These are phyloP conservation scores for Wickerhamomyces canadensis DNA, from an alignment of 805 yeast species.

Conservation along the genomic window DNA sequence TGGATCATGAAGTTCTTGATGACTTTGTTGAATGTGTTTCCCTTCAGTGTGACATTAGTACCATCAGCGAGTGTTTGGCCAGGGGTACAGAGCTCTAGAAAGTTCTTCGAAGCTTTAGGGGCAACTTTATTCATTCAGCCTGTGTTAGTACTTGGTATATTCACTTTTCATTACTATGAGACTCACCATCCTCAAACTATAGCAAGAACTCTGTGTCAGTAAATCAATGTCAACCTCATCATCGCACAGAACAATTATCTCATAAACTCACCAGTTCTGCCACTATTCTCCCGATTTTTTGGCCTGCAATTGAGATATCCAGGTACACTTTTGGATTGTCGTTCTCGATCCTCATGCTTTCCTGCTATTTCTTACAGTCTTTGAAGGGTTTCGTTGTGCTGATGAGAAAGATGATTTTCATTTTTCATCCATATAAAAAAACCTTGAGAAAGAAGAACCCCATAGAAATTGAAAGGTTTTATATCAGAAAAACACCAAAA, in stretches of 20 bases:
- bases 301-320: slow-evolving; percentile 44
- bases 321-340: slow-evolving; percentile 30
- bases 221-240: too few species aligned
- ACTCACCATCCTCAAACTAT: slow-evolving; percentile 4
- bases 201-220: too few species aligned
- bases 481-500: too few species aligned
- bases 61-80: slow-evolving; percentile 22
- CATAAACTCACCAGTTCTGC: slow-evolving; percentile 35
- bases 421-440: too few species aligned
- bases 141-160: too few species aligned
- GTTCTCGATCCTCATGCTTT: slow-evolving; percentile 9
- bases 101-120: slow-evolving; percentile 51
- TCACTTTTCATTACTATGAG: too few species aligned
- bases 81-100: slow-evolving; percentile 40
- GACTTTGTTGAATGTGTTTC: slow-evolving; percentile 53
- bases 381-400: too few species aligned
- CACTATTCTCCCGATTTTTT: slow-evolving; percentile 53
- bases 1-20: slow-evolving; percentile 68
- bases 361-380: not conserved
- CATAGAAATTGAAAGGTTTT: too few species aligned
- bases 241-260: too few species aligned
- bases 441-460: too few species aligned
- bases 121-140: slow-evolving; percentile 31
- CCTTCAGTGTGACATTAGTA: slow-evolving; percentile 30
- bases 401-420: too few species aligned